These are phyloP conservation scores for Asterophora lycoperdoides DNA, from an alignment of 768 basidiomycete genomes.

Conservation along the genomic window DNA sequence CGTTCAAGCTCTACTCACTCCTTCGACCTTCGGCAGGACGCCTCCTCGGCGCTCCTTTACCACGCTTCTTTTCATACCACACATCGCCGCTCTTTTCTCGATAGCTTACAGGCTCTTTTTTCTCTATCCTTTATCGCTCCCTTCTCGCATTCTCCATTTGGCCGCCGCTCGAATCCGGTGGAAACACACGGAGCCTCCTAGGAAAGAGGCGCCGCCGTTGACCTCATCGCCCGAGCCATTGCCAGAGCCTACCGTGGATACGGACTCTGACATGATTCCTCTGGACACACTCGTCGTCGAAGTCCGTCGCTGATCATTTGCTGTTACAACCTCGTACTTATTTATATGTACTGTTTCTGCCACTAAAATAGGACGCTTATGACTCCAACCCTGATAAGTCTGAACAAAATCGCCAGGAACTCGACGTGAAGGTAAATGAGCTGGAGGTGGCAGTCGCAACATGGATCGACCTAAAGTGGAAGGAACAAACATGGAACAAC, in stretches of 20 bases:
- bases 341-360: conserved; percentile 37
- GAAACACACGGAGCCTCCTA: conserved; percentile 16
- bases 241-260: conserved; percentile 10
- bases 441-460: conserved; percentile 25
- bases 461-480: conserved; percentile 21
- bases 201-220: conserved; percentile 13
- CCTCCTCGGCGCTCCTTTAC: conserved; percentile 16
- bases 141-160: conserved; percentile 35
- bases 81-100: conserved; percentile 40
- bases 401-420: conserved; percentile 9
- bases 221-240: conserved; percentile 10
- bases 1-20: conserved; percentile 29
- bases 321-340: conserved; percentile 29
- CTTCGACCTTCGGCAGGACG: conserved; percentile 14
- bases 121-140: conserved; percentile 46
- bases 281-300: conserved; percentile 34
- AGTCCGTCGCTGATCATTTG: conserved; percentile 46
- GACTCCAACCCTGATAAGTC: conserved; percentile 27
- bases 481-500: conserved; percentile 35
- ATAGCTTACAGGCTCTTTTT: conserved; percentile 46
- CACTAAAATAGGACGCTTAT: conserved; percentile 29
- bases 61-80: conserved; percentile 33
- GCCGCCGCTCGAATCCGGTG: conserved; percentile 21
- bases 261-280: conserved; percentile 27
- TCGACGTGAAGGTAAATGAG: conserved; percentile 14